phyloP scores from a whole-genome alignment of 1,284 basidiomycete species.

The Puccinia coronata region DNA sequence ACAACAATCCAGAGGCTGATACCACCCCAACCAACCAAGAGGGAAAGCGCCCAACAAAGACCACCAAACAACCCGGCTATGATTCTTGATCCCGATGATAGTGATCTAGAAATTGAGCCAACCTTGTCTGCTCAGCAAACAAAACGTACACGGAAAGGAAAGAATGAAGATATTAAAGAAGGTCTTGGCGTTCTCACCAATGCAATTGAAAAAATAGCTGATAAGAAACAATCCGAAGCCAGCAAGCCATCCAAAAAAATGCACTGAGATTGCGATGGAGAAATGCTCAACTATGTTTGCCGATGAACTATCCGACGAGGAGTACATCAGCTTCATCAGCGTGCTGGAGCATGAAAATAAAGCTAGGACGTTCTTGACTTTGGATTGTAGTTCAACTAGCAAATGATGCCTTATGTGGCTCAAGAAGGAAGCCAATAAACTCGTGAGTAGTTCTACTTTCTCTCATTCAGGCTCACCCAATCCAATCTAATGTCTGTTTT shows the following conservation, averaged over 20 bases:
- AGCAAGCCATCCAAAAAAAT: neutral
- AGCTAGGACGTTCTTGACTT: neutral
- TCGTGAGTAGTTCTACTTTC: neutral
- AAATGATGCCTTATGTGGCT: neutral
- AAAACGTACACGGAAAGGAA: neutral
- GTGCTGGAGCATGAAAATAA: neutral
- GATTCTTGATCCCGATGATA: neutral
- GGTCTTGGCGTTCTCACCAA: neutral
- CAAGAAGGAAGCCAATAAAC: neutral
- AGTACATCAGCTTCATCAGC: neutral
- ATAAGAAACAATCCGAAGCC: neutral
- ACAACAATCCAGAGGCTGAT: neutral
- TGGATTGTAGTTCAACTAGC: neutral
- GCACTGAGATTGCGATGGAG: neutral
- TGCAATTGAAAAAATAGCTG: neutral
- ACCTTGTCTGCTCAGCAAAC: neutral
- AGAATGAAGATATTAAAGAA: neutral
- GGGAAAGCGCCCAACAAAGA: neutral
- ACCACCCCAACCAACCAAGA: neutral
- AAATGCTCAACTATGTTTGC: neutral
- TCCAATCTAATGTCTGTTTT: neutral
- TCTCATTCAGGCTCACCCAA: neutral
- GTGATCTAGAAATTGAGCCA: neutral
- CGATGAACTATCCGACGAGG: neutral
- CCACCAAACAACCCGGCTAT: neutral